phyloP scores from a whole-genome alignment of 2,329 filamentous ascomycete species.

The Trichophyton rubrum region DNA sequence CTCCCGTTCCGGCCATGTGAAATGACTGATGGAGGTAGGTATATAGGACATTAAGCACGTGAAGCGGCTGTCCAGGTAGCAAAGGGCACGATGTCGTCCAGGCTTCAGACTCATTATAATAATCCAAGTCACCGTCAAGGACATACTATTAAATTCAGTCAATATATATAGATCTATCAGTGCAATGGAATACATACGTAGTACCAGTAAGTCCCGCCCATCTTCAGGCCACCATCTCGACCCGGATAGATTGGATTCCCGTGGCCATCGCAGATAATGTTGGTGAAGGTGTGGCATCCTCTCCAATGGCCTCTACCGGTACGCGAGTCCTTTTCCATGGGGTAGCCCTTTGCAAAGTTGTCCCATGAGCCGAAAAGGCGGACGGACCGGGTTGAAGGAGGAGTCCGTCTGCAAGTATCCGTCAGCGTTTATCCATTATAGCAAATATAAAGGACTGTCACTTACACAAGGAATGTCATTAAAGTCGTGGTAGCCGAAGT shows the following conservation, averaged over 20 bases:
- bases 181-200: conserved; percentile 51
- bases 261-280: conserved; percentile 72
- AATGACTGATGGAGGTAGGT: conserved; percentile 38
- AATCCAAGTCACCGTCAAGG: conserved; percentile 64
- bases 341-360: conserved; percentile 70
- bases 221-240: conserved; percentile 69
- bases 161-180: neutral
- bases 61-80: conserved; percentile 76
- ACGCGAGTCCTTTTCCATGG: conserved; percentile 66
- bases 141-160: conserved; percentile 51
- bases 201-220: conserved; percentile 92
- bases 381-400: conserved; percentile 45
- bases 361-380: conserved; percentile 88
- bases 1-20: conserved; percentile 53
- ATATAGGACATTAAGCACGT: conserved; percentile 65
- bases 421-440: conserved; percentile 13
- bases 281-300: conserved; percentile 73
- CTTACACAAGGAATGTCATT: conserved; percentile 23
- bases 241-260: conserved; percentile 39
- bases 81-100: conserved; percentile 71
- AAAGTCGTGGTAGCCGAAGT: conserved; percentile 18
- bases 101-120: conserved; percentile 58
- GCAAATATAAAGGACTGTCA: neutral
- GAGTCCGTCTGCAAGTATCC: conserved; percentile 20
- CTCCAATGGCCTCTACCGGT: conserved; percentile 68